A percentile compares a stretch with the other conserved stretches of the same genome.
These are phyloP conservation scores for Ilex aquifolium DNA, from an alignment of 257 asterid genomes.

Conservation along the genomic window DNA sequence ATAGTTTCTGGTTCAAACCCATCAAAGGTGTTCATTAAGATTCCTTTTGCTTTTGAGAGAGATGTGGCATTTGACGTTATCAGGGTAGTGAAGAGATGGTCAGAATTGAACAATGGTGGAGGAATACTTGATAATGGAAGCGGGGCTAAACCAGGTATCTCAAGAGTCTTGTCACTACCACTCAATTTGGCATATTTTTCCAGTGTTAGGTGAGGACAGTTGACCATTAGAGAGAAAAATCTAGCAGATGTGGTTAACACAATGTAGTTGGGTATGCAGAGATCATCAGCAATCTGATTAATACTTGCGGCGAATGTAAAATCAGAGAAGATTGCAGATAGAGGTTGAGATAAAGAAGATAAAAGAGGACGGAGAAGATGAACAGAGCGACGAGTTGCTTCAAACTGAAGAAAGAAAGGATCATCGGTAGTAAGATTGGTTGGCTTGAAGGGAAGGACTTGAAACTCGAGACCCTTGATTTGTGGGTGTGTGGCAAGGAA, in stretches of 20 bases:
- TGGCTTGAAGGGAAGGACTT: conserved; percentile 4
- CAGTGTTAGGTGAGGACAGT: conserved; percentile 20
- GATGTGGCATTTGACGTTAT: conserved; percentile 32
- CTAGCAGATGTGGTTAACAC: conserved; percentile 35
- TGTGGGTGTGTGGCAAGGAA: conserved; percentile 20
- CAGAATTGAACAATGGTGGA: conserved; percentile 25
- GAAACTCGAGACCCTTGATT: conserved; percentile 25
- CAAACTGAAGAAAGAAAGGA: conserved; percentile 22
- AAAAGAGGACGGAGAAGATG: conserved; percentile 15
- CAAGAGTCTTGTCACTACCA: not conserved
- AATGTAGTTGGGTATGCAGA: conserved; percentile 18
- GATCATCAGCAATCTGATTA: conserved; percentile 16
- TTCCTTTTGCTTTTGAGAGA: conserved; percentile 28
- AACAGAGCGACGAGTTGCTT: conserved; percentile 16
- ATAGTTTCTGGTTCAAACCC: conserved; percentile 37
- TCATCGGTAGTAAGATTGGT: conserved; percentile 7
- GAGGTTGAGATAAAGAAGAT: conserved; percentile 10
- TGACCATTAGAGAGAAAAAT: conserved; percentile 20
- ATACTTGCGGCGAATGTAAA: conserved; percentile 23
- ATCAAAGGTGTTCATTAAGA: conserved; percentile 31
- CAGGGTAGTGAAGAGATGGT: conserved; percentile 19
- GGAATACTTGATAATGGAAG: conserved; percentile 23
- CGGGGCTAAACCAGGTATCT: conserved; percentile 26
- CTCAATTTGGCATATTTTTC: conserved; percentile 13
- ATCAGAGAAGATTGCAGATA: conserved; percentile 30